phyloP scores from a whole-genome alignment of 208 protist species.

The Trypanosoma theileri region DNA sequence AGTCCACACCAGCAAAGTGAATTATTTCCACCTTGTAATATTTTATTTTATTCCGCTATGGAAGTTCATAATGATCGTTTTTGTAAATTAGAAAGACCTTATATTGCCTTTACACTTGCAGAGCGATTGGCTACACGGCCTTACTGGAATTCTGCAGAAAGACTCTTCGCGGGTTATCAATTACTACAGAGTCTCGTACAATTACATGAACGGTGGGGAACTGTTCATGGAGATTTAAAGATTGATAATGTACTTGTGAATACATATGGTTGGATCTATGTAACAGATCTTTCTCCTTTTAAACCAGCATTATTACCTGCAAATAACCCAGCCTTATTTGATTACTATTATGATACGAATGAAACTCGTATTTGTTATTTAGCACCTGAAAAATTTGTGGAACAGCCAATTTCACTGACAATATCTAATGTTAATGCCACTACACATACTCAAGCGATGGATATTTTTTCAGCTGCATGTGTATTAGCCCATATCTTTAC shows the following conservation, averaged over 20 bases:
- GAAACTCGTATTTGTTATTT: conserved; percentile 79
- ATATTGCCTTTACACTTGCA: conserved; percentile 67
- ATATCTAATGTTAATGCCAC: conserved; percentile 60
- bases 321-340: conserved; percentile 76
- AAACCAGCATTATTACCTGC: conserved; percentile 69
- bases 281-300: conserved; percentile 86
- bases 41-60: conserved; percentile 42
- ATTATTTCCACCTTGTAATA: conserved; percentile 24
- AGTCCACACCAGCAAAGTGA: not conserved
- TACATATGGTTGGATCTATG: conserved; percentile 66
- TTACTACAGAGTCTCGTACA: conserved; percentile 64
- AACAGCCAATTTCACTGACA: conserved; percentile 28
- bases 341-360: conserved; percentile 90
- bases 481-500: conserved; percentile 70
- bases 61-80: conserved; percentile 39
- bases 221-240: conserved; percentile 90
- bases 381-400: conserved; percentile 85
- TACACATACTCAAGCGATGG: conserved; percentile 72
- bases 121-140: conserved; percentile 76
- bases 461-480: conserved; percentile 80
- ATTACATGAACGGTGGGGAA: conserved; percentile 74
- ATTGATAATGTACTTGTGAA: conserved; percentile 83
- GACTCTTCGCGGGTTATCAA: conserved; percentile 73
- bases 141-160: conserved; percentile 37
- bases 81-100: conserved; percentile 72